phyloP scores from a whole-genome alignment of 441 rosid genomes.

The Populus hybrid region DNA sequence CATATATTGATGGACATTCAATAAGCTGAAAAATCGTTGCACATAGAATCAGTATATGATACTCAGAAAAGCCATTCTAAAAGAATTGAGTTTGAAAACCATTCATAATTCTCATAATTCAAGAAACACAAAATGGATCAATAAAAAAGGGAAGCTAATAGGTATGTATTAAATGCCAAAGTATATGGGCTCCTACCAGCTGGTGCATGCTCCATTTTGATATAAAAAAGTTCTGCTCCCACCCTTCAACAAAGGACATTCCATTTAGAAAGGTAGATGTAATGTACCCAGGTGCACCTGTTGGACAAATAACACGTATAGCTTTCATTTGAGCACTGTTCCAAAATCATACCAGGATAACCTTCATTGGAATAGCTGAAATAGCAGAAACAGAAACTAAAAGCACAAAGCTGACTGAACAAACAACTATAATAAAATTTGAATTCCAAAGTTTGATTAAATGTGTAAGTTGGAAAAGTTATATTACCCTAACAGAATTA shows the following conservation, averaged over 20 bases:
- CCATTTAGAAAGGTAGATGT: slow-evolving; percentile 82
- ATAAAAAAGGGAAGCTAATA: slow-evolving; percentile 1
- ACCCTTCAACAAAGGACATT: slow-evolving; percentile 95
- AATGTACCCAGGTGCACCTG: slow-evolving; percentile 95
- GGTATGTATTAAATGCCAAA: slow-evolving; percentile 6
- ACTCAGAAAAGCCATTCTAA: neutral
- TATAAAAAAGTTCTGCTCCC: slow-evolving; percentile 95
- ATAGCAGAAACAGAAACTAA: neutral
- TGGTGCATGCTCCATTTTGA: slow-evolving; percentile 99
- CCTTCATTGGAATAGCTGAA: neutral
- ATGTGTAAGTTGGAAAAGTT: neutral
- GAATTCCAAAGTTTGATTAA: neutral
- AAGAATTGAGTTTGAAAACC: neutral
- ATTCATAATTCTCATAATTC: neutral
- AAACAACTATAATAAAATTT: too few species aligned
- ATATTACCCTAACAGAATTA: neutral
- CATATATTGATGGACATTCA: slow-evolving; percentile 93
- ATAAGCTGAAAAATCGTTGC: slow-evolving; percentile 66
- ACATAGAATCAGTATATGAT: neutral
- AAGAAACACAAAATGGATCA: neutral
- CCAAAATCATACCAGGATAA: neutral
- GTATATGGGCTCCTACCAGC: slow-evolving; percentile 44
- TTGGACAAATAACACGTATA: slow-evolving; percentile 4
- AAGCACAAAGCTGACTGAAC: neutral
- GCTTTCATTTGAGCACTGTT: slow-evolving; percentile 7